A percentile compares a stretch with the other conserved stretches of the same genome.
These are phyloP conservation scores for Hypoxylon trugodes DNA, from an alignment of 495 filamentous ascomycete species.

Conservation along the genomic window DNA sequence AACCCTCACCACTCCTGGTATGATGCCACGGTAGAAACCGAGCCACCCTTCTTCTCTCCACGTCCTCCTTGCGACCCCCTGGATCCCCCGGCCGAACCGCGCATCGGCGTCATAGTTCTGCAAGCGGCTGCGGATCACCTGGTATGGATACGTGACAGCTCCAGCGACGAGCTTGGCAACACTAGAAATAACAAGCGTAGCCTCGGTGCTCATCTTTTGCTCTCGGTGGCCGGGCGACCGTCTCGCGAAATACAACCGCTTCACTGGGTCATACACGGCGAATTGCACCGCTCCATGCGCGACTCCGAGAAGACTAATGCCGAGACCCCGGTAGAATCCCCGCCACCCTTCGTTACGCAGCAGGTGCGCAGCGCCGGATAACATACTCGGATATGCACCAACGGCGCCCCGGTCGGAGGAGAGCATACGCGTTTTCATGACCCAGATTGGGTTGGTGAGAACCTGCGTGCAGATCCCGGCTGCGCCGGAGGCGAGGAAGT, in stretches of 20 bases:
- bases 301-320: conserved; percentile 88
- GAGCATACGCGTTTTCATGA: conserved; percentile 97
- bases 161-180: conserved; percentile 89
- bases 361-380: conserved; percentile 70
- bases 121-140: conserved; percentile 85
- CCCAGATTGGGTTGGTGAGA: conserved; percentile 96
- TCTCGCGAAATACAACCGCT: conserved; percentile 61
- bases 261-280: conserved; percentile 90
- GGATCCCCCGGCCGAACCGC: conserved; percentile 71
- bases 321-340: conserved; percentile 85
- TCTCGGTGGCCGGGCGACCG: conserved; percentile 26
- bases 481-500: conserved; percentile 79
- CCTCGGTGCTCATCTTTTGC: conserved; percentile 70
- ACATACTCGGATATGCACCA: conserved; percentile 84
- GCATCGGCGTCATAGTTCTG: conserved; percentile 84
- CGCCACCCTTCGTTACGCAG: conserved; percentile 71
- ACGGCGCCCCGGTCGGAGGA: conserved; percentile 74
- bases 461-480: conserved; percentile 80
- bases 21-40: conserved; percentile 93
- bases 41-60: conserved; percentile 79
- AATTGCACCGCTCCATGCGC: conserved; percentile 96
- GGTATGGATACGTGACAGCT: conserved; percentile 89
- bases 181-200: conserved; percentile 79
- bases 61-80: conserved; percentile 75
- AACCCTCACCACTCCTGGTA: conserved; percentile 86